Evolutionary conservation across 495 filamentous ascomycete genomes (phyloP).

Genomic region (Aspergillus nidulans): DNA sequence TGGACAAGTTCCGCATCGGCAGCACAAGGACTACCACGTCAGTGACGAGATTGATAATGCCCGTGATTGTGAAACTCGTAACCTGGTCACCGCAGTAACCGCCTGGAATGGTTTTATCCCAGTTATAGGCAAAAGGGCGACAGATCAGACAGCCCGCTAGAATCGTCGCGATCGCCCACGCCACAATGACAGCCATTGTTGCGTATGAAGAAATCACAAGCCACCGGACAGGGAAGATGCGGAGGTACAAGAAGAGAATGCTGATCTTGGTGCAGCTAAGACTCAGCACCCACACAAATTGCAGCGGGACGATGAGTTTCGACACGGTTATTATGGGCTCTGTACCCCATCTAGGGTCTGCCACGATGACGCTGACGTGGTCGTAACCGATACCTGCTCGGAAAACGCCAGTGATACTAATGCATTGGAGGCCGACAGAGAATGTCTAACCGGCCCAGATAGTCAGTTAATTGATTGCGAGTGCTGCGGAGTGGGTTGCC

Average conservation of each 20-base stretch:
- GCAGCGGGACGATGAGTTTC: conserved; percentile 16
- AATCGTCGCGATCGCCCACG: conserved; percentile 23
- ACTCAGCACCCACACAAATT: conserved; percentile 19
- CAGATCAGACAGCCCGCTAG: conserved; percentile 40
- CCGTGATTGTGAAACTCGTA: conserved; percentile 20
- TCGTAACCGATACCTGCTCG: conserved; percentile 16
- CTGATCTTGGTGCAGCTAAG: conserved; percentile 29
- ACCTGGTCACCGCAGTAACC: conserved; percentile 46
- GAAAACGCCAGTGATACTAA: conserved; percentile 14
- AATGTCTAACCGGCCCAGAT: conserved; percentile 7
- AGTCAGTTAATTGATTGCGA: not conserved
- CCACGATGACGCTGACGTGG: conserved; percentile 2
- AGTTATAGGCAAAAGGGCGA: conserved; percentile 40
- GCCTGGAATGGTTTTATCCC: conserved; percentile 38
- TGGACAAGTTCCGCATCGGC: conserved; percentile 16
- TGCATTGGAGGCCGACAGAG: conserved; percentile 10
- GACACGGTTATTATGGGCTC: conserved; percentile 15
- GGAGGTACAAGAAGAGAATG: conserved; percentile 31
- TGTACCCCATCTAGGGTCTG: not conserved
- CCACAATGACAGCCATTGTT: conserved; percentile 21
- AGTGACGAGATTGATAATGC: conserved; percentile 38
- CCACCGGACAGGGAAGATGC: conserved; percentile 25
- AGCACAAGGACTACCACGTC: conserved; percentile 43
- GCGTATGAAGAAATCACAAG: conserved; percentile 13
- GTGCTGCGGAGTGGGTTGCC: not conserved